phyloP scores from a whole-genome alignment of 345 rosid species.

The Rhodamnia rubescens region DNA sequence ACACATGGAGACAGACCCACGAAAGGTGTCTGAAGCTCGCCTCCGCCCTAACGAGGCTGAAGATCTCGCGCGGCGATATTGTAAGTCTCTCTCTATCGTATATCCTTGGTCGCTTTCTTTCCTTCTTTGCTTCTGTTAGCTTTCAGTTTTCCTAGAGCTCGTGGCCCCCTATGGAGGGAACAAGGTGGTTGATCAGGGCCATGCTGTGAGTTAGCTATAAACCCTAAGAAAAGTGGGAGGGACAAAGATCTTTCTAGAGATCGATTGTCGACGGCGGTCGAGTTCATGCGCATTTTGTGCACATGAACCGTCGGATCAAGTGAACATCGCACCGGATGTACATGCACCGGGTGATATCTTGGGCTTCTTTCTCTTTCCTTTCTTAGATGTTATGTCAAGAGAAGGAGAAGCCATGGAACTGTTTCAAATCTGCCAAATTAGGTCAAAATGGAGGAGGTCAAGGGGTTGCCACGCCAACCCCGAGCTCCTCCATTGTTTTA shows the following conservation, averaged over 20 bases:
- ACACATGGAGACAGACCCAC: slow-evolving; percentile 55
- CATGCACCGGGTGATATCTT: not conserved
- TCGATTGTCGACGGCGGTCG: not conserved
- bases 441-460: not conserved
- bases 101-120: not conserved
- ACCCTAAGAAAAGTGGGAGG: not conserved
- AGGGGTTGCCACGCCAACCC: not conserved
- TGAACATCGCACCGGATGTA: too few species aligned
- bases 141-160: not conserved
- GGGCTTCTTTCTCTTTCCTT: not conserved
- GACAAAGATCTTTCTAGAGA: not conserved
- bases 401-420: not conserved
- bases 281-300: not conserved
- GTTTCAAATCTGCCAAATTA: not conserved
- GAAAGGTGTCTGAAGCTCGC: slow-evolving; percentile 54
- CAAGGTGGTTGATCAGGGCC: not conserved
- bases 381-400: not conserved
- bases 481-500: not conserved
- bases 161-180: not conserved
- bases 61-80: slow-evolving; percentile 32
- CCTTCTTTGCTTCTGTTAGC: not conserved
- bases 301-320: rapidly evolving
- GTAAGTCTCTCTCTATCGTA: slow-evolving; percentile 18
- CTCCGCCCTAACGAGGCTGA: slow-evolving; percentile 40
- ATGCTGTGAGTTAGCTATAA: not conserved